phyloP scores from a whole-genome alignment of 208 protist species.

The Trypanosoma platydactyli region DNA sequence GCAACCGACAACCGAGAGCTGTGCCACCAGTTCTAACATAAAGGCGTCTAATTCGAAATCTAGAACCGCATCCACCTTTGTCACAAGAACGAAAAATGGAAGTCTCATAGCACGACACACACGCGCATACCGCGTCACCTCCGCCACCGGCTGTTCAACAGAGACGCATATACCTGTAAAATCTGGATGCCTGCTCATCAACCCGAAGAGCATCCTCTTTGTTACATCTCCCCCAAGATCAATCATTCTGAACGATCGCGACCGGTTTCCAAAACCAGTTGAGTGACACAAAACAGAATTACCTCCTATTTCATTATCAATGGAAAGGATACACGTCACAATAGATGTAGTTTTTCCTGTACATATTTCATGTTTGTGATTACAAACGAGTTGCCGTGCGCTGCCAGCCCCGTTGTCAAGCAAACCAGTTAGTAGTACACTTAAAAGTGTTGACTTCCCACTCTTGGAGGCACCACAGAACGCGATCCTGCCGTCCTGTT shows the following conservation, averaged over 20 bases:
- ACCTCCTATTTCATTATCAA: conserved; percentile 35
- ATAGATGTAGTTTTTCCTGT: conserved; percentile 94
- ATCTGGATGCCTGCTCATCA: conserved; percentile 92
- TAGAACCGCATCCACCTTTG: conserved; percentile 92
- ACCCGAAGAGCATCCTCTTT: conserved; percentile 87
- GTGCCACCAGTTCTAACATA: conserved; percentile 74
- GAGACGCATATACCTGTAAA: conserved; percentile 84
- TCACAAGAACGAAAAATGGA: conserved; percentile 93
- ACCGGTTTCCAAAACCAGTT: conserved; percentile 32
- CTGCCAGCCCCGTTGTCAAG: conserved; percentile 84
- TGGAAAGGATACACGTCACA: conserved; percentile 89
- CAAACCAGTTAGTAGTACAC: conserved; percentile 56
- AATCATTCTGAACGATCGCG: conserved; percentile 43
- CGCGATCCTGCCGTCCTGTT: conserved; percentile 66
- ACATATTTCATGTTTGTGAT: conserved; percentile 96
- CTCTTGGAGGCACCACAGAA: conserved; percentile 82
- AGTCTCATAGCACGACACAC: conserved; percentile 93
- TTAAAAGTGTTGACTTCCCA: conserved; percentile 90
- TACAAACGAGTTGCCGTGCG: conserved; percentile 86
- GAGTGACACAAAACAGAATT: conserved; percentile 4
- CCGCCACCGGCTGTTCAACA: conserved; percentile 37
- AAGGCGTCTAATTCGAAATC: conserved; percentile 93
- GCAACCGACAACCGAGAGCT: conserved; percentile 41
- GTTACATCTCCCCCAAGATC: conserved; percentile 80
- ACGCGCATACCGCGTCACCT: conserved; percentile 81